phyloP scores from a whole-genome alignment of 305 asterid species.

The Euphrasia arctica region DNA sequence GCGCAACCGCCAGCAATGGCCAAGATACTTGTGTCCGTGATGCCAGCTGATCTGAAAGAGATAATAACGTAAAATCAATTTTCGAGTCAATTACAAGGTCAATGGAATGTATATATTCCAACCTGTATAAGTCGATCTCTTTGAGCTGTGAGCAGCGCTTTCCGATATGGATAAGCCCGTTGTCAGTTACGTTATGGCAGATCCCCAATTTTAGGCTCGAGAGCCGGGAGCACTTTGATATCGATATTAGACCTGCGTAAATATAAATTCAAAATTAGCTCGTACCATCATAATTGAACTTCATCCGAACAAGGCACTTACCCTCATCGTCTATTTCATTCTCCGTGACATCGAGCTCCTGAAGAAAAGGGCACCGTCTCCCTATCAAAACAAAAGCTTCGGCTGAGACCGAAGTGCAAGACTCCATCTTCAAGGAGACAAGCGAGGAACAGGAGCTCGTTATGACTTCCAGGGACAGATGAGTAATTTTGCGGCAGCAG shows the following conservation, averaged over 20 bases:
- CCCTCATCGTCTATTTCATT: conserved; percentile 90
- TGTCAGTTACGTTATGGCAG: conserved; percentile 68
- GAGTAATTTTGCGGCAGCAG: conserved; percentile 84
- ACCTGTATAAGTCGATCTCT: conserved; percentile 94
- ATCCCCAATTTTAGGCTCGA: conserved; percentile 72
- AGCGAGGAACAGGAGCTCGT: conserved; percentile 75
- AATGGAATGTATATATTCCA: background rate
- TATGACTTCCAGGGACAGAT: conserved; percentile 59
- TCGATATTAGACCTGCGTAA: conserved; percentile 59
- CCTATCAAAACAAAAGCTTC: conserved; percentile 91
- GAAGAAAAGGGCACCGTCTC: conserved; percentile 69
- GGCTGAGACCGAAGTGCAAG: conserved; percentile 58
- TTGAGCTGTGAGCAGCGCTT: conserved; percentile 61
- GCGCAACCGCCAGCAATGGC: conserved; percentile 67
- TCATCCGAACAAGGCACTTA: conserved; percentile 27
- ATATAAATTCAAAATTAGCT: background rate
- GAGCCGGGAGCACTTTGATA: conserved; percentile 65
- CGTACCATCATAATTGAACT: no score
- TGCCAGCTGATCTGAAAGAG: conserved; percentile 65
- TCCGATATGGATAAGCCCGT: conserved; percentile 74
- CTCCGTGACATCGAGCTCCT: conserved; percentile 94
- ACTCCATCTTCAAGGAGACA: conserved; percentile 85
- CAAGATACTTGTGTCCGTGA: conserved; percentile 58
- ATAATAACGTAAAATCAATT: background rate
- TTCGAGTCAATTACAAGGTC: background rate